Evolutionary conservation across 371 early-diverging fungal species (phyloP).

Genomic region (Lichtheimia corymbifera): DNA sequence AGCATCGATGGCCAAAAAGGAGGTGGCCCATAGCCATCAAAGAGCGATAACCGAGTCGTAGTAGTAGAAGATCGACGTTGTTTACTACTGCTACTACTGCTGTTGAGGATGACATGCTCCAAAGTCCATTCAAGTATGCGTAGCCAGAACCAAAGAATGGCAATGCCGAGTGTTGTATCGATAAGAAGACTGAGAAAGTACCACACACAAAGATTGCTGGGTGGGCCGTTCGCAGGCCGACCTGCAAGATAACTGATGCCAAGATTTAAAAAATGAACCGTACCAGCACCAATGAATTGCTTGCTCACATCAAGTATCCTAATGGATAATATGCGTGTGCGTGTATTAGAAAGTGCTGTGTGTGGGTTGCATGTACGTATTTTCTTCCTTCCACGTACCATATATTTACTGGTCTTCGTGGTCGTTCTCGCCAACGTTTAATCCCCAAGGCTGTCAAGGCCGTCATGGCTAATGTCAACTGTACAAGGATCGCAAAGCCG

Average conservation of each 20-base stretch:
- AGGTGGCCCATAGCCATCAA: constrained; percentile 23
- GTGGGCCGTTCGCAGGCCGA: constrained; percentile 30
- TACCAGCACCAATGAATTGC: constrained; percentile 60
- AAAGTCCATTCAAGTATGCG: constrained; percentile 21
- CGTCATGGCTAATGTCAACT: constrained; percentile 52
- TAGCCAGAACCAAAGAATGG: constrained; percentile 52
- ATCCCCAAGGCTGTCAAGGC: constrained; percentile 57
- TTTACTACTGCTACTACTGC: too few species aligned
- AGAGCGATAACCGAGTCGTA: constrained; percentile 17
- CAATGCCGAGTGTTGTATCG: constrained; percentile 66
- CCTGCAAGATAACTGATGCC: constrained; percentile 52
- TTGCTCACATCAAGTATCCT: constrained; percentile 69
- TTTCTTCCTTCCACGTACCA: constrained; percentile 34
- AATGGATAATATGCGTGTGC: background rate
- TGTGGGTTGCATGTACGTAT: background rate
- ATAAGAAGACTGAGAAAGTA: constrained; percentile 64
- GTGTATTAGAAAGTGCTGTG: background rate
- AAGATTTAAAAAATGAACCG: constrained; percentile 61
- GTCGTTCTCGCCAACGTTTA: constrained; percentile 60
- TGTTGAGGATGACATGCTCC: constrained; percentile 1
- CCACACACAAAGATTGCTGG: constrained; percentile 62
- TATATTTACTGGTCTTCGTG: constrained; percentile 58
- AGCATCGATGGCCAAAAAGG: constrained; percentile 16
- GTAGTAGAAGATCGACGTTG: background rate
- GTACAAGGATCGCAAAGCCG: constrained; percentile 62